Base-by-base conservation (phyloP, 257 asterid species). In the Asclepias syriaca region DNA sequence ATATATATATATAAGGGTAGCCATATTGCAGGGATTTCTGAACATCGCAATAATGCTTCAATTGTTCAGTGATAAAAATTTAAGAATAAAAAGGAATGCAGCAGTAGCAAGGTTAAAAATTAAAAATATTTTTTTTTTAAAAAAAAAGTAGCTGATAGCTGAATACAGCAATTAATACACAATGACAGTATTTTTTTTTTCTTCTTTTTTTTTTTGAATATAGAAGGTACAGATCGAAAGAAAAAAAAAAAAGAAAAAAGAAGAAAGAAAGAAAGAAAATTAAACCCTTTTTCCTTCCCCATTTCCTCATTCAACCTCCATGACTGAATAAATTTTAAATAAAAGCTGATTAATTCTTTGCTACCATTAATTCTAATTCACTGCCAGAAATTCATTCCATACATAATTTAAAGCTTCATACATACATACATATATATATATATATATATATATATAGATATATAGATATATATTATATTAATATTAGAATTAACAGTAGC, bases 341-440 rank as follows among this genome's bases (percentile, higher is more conserved):
- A 48, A 76, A 73, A 69, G 49, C 43, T 65, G 57, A 81, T 24
- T 24, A 24, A 24, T 77, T 74, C 85, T 58, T 78, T 84, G 89
- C 90, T 81, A 81, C 89, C 71, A 77, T 81, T 76, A 82, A 84
- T 85, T 90, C 92, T 81, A 77, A 76, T 73, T 73, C 80, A 76
- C 59, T 74, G 15, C 65, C 65, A 46, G 12, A 18, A 34, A 4
- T 34, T 34, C 39, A 8, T 3, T 43, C 46, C n/a, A 65, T 46
- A 16, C 18, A 67, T 37, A n/a, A 55, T 3, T 34, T 34, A 34
- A 61, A 12, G 39, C 58, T 29, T 22, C 39, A 34, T 34, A 34
- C 39, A 19, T 51, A 49, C 21, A 2, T 34, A 50, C 8, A 43
- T 43, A 43, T 43, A 43, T 43, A 43, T 43, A 43, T 8, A 43